Evolutionary conservation across 1,139 yeast species (phyloP).

Genomic region (Saccharomyces hybrid): DNA sequence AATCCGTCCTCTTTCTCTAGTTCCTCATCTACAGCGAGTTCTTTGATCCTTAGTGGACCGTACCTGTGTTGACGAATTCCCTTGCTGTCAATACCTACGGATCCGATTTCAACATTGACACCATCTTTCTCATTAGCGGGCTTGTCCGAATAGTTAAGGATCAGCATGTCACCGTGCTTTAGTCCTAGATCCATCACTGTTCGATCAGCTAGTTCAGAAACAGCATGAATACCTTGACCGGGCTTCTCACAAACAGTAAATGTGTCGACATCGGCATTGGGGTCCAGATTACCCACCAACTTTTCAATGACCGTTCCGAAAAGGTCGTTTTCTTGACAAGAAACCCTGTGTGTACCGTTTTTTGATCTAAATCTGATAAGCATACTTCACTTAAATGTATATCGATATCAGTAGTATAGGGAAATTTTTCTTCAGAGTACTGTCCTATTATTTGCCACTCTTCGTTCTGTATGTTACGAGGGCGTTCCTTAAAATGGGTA

Average conservation of each 20-base stretch:
- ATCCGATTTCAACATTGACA: slow-evolving; percentile 3
- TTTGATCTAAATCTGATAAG: slow-evolving; percentile 73
- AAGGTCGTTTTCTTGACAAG: slow-evolving; percentile 40
- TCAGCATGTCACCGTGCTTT: slow-evolving; percentile 80
- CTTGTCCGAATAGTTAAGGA: slow-evolving; percentile 41
- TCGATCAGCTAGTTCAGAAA: slow-evolving; percentile 38
- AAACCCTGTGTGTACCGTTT: slow-evolving; percentile 72
- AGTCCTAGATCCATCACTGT: slow-evolving; percentile 48
- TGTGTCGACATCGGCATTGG: slow-evolving; percentile 20
- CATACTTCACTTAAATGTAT: slow-evolving; percentile 25
- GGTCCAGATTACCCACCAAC: slow-evolving; percentile 25
- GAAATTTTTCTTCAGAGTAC: background rate
- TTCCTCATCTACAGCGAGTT: slow-evolving; percentile 57
- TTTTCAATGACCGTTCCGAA: slow-evolving; percentile 45
- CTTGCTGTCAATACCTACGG: slow-evolving; percentile 5
- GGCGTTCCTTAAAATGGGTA: background rate
- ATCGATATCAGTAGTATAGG: background rate
- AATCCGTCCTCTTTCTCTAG: slow-evolving; percentile 66
- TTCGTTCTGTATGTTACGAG: background rate
- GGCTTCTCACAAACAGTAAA: slow-evolving; percentile 40
- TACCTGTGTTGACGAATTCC: slow-evolving; percentile 1
- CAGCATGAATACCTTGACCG: slow-evolving; percentile 42
- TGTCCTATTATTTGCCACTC: background rate
- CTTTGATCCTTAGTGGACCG: slow-evolving; percentile 30
- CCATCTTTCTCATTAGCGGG: background rate